Base-by-base conservation (phyloP, 2,329 filamentous ascomycete genomes). In the Dactylellina cionopaga region DNA sequence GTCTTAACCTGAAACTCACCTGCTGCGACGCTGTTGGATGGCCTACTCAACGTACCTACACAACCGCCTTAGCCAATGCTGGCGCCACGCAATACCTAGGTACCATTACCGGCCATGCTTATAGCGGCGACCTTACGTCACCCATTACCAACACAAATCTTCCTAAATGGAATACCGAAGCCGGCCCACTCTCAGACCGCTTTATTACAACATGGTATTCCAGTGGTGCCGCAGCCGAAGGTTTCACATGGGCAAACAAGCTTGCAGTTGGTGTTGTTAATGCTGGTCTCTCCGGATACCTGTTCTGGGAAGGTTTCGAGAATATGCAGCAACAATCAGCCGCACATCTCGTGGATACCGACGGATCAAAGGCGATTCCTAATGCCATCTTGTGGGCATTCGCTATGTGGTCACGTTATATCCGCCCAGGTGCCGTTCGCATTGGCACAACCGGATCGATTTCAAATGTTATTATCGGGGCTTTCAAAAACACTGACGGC, bases 241-340 rank as follows among this genome's bases (percentile, higher is more conserved):
- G 85, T 5, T 79, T 84, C 74, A 85, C 84, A 1, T 87, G 84
- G 85, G 85, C 85, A 1, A 83, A 84, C 75, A 83, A 84, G 74
- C 82, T 87, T 44, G 83, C 84, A 77, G 80, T 80, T 29, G 84
- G 82, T 17, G 78, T 87, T 11, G 80, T 83, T 4, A 82, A 82
- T 75, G 81, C 80, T 22, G 83, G 84, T 74, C 79, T 84, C 3
- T 83, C 81, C 5, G 85, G 82, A 0, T 86, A 86, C 75, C 79
- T 87, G 3, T 86, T 85, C 78, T 87, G 85, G 85, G 82, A 84
- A 76, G 84, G 84, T 17, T 76, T 78, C 13, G 80, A 81, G 24
- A 80, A 80, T 68, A 80, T 79, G 39, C 80, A 80, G 7, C 47
- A 55, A 33, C 65, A 70, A 17, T 62, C 55, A 1, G 65, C 80